Evolutionary conservation across 139 green algal species (phyloP).

Genomic region (Eudorina sp.): DNA sequence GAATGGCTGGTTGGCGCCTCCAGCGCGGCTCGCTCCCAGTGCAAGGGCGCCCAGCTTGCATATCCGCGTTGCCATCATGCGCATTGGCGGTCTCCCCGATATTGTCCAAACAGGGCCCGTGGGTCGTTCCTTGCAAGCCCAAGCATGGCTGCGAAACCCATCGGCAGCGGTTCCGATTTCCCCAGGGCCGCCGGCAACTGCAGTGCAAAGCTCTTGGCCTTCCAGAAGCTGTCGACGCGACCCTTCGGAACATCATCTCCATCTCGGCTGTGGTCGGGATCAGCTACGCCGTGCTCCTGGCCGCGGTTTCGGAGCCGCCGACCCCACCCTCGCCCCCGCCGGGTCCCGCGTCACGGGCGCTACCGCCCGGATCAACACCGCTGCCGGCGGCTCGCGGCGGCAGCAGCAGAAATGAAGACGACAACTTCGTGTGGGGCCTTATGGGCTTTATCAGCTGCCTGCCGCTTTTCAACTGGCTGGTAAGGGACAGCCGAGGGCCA

Average conservation of each 20-base stretch:
- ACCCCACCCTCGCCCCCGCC: not conserved
- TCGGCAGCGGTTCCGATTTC: no score
- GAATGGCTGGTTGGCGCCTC: no score
- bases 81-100: no score
- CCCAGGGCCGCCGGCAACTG: not conserved
- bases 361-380: not conserved
- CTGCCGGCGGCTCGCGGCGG: not conserved
- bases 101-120: no score
- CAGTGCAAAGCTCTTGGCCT: not conserved
- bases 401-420: not conserved
- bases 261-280: constrained; percentile 15
- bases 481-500: not conserved
- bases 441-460: constrained; percentile 51
- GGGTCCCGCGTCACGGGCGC: not conserved
- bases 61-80: no score
- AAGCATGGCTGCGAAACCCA: no score
- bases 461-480: constrained; percentile 45
- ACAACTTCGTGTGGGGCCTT: constrained; percentile 44
- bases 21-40: no score
- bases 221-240: constrained; percentile 4
- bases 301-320: constrained; percentile 14
- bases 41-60: no score
- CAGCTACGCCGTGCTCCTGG: constrained; percentile 30
- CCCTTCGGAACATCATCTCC: constrained; percentile 17
- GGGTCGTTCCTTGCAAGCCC: no score